Evolutionary conservation across 805 yeast genomes (phyloP), one percentile per base, ranked within the genome.

Genomic region (Tetrapisispora iriomotensis): DNA sequence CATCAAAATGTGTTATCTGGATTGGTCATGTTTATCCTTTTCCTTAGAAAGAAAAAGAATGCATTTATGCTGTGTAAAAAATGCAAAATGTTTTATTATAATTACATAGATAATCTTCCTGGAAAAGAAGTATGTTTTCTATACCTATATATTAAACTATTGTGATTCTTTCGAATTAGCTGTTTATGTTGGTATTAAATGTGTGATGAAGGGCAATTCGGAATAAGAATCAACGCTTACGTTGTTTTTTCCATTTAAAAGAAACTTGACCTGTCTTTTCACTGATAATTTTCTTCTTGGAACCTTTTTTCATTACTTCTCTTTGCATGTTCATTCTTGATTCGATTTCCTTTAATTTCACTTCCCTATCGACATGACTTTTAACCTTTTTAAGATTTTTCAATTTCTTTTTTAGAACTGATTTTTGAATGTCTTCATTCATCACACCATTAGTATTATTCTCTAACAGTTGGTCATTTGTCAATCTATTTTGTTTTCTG

Each of bases 221-320:
- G n/a, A n/a, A n/a, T n/a, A n/a, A n/a, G n/a, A 23, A n/a, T 47
- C 50, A 67, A 45, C 69, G 64, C 62, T 82, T 83, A 57, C 94
- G 72, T 54, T 76, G 77, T 49, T 74, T 81, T 58, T 80, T 84
- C 95, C 96, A 90, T 64, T 85, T 85, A 65, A 74, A 92, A 2
- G 71, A 68, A 0, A 74, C 73, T 41, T 73, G 72, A 4, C 97
- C 97, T 6, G 36, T 29, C 25, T 75, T 71, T 13, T 70, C 65
- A 41, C 71, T 81, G 3, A 71, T 67, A 5, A 81, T 59, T 66
- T 87, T 87, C 71, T 80, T 82, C 64, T 83, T 84, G 44, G 77
- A 75, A 0, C 97, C 97, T 48, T 79, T 82, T n/a, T 85, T 85
- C 95, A 90, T 86, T 40, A 87, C 71, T 54, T 88, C 94, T 45